phyloP scores from a whole-genome alignment of 768 basidiomycete genomes.

The Amanita inopinata region DNA sequence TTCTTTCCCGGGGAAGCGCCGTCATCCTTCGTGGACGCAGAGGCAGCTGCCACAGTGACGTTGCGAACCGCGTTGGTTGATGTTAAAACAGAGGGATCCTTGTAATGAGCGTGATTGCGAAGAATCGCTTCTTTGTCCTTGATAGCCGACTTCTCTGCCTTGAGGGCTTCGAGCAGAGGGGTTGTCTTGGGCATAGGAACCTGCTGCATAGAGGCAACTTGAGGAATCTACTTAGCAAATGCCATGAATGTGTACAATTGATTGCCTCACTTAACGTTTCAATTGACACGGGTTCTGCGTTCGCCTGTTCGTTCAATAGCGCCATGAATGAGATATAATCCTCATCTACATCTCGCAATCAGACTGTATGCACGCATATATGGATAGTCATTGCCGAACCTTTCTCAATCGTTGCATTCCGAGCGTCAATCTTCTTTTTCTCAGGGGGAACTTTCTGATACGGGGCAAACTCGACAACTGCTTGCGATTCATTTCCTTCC shows the following conservation, averaged over 20 bases:
- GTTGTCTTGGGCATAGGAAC: constrained; percentile 68
- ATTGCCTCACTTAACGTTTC: constrained; percentile 50
- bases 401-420: constrained; percentile 85
- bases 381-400: constrained; percentile 33
- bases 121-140: constrained; percentile 67
- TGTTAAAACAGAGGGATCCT: constrained; percentile 30
- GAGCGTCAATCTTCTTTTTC: constrained; percentile 66
- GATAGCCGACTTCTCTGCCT: constrained; percentile 66
- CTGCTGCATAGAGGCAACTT: constrained; percentile 53
- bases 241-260: neutral
- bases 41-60: constrained; percentile 7
- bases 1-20: constrained; percentile 16
- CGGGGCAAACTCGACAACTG: constrained; percentile 90
- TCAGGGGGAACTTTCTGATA: constrained; percentile 78
- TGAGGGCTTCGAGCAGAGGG: constrained; percentile 87
- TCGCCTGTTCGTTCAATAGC: constrained; percentile 44
- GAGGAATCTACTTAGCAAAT: neutral
- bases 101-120: constrained; percentile 66
- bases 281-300: constrained; percentile 47
- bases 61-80: constrained; percentile 12
- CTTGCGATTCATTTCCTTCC: constrained; percentile 80
- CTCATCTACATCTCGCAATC: constrained; percentile 42
- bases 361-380: constrained; percentile 2
- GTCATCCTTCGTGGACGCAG: constrained; percentile 10
- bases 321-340: constrained; percentile 79